Conservation (phyloP, 225 moss, liverwort and hornwort genomes). For the Polytrichum commune region DNA sequence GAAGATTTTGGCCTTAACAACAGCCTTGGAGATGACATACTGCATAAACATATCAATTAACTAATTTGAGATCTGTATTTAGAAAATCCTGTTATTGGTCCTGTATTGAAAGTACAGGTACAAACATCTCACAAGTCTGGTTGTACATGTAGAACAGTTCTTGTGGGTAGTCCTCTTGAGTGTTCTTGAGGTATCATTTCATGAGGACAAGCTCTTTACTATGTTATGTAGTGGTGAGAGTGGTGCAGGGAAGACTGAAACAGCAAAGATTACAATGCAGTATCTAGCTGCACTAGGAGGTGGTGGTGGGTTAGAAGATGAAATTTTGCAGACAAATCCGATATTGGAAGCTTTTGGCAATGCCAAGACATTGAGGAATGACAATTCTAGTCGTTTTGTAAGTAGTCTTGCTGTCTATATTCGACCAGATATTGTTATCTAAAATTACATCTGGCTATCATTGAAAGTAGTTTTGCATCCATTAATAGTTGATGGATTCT, state of each 20-base stretch:
- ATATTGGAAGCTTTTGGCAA: slow-evolving; percentile 99
- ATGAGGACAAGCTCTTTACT: neutral
- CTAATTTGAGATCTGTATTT: too few species aligned
- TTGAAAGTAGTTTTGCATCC: neutral
- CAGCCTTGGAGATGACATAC: too few species aligned
- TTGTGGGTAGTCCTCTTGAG: too few species aligned
- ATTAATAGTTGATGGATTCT: too few species aligned
- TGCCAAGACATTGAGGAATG: slow-evolving; percentile 93
- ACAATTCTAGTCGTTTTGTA: slow-evolving; percentile 99
- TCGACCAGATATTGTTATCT: neutral
- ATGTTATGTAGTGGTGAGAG: slow-evolving; percentile 79
- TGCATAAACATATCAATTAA: too few species aligned
- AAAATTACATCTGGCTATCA: neutral
- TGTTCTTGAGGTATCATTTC: too few species aligned
- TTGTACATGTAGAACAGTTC: too few species aligned
- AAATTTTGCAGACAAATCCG: slow-evolving; percentile 97
- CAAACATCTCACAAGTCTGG: too few species aligned
- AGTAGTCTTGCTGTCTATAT: slow-evolving; percentile 23
- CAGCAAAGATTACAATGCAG: slow-evolving; percentile 99
- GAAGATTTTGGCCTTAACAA: too few species aligned
- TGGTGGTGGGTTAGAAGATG: slow-evolving; percentile 91
- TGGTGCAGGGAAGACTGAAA: slow-evolving; percentile 99
- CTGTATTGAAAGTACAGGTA: too few species aligned
- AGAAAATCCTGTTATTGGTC: too few species aligned
- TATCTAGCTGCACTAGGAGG: slow-evolving; percentile 98